A percentile compares a stretch with the other conserved stretches of the same genome.
Conservation (phyloP, 768 basidiomycete species). For the Nidularia pulvinata region DNA sequence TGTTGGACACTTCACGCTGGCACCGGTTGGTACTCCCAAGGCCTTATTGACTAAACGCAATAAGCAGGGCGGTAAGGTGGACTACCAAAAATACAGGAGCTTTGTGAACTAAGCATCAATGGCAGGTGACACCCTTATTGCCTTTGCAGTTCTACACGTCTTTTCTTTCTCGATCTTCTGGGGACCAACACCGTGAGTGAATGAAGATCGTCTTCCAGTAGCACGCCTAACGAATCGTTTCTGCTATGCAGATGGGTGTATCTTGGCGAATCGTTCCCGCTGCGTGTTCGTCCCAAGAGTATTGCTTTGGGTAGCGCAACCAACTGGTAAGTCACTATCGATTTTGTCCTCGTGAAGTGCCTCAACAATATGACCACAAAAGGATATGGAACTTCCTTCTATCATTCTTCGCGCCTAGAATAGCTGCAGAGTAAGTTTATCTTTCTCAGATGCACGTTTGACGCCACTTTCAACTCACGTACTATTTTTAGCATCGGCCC, state of each 20-base stretch:
- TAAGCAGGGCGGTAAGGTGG: conserved; percentile 41
- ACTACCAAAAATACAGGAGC: neutral
- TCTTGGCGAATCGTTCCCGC: conserved; percentile 72
- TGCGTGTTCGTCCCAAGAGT: conserved; percentile 75
- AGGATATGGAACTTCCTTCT: conserved; percentile 82
- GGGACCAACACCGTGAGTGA: conserved; percentile 63
- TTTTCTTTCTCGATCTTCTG: conserved; percentile 73
- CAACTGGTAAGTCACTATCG: conserved; percentile 24
- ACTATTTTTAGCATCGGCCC: conserved; percentile 57
- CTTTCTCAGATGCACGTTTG: neutral
- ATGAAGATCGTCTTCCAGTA: neutral
- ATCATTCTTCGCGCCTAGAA: conserved; percentile 71
- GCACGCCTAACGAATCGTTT: neutral
- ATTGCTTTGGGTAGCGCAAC: conserved; percentile 73
- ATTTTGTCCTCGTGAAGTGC: neutral
- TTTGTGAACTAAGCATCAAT: neutral
- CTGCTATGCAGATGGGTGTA: conserved; percentile 57
- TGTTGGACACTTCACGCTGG: conserved; percentile 69
- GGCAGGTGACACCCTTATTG: conserved; percentile 62
- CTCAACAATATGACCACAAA: conserved; percentile 32
- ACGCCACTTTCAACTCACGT: neutral
- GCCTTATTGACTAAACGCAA: conserved; percentile 53
- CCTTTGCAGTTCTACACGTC: conserved; percentile 80
- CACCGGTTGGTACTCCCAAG: conserved; percentile 46
- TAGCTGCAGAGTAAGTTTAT: conserved; percentile 46